Evolutionary conservation across 148 eudicot species (phyloP).

Genomic region (Spergularia marina): DNA sequence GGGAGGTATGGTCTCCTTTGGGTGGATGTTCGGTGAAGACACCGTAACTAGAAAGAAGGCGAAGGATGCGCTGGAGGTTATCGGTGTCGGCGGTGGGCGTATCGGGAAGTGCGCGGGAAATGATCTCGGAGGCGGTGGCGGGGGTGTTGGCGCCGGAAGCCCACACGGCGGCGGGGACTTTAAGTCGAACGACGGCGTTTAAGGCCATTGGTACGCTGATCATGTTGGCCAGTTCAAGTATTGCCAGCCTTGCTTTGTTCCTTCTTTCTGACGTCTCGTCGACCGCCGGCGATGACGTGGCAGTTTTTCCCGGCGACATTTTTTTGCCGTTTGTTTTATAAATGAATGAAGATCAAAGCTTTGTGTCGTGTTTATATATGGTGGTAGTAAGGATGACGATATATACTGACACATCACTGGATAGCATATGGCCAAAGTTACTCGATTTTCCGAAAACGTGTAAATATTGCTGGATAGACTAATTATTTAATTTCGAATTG

Average conservation of each 20-base stretch:
- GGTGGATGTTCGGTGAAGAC: constrained; percentile 40
- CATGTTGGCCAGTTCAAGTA: constrained; percentile 56
- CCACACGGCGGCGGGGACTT: constrained; percentile 49
- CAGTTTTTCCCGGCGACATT: constrained; percentile 21
- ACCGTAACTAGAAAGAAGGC: constrained; percentile 45
- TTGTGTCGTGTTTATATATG: too few species aligned
- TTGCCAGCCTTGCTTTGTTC: constrained; percentile 41
- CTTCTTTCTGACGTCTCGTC: constrained; percentile 37
- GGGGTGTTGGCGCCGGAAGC: constrained; percentile 40
- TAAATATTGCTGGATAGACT: too few species aligned
- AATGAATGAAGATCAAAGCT: too few species aligned
- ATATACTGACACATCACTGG: too few species aligned
- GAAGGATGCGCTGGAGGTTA: constrained; percentile 51
- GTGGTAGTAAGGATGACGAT: too few species aligned
- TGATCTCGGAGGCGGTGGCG: constrained; percentile 38
- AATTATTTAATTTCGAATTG: too few species aligned
- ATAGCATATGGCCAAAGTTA: too few species aligned
- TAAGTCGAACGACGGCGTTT: constrained; percentile 51
- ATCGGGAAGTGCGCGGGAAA: constrained; percentile 25
- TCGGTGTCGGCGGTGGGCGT: constrained; percentile 34
- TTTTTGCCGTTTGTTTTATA: neutral
- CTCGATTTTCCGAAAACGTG: too few species aligned
- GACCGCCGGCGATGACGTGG: neutral
- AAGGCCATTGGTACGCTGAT: constrained; percentile 58
- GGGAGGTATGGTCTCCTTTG: constrained; percentile 8